These are phyloP conservation scores for Candida dendrica DNA, from an alignment of 805 yeast species.

Conservation along the genomic window DNA sequence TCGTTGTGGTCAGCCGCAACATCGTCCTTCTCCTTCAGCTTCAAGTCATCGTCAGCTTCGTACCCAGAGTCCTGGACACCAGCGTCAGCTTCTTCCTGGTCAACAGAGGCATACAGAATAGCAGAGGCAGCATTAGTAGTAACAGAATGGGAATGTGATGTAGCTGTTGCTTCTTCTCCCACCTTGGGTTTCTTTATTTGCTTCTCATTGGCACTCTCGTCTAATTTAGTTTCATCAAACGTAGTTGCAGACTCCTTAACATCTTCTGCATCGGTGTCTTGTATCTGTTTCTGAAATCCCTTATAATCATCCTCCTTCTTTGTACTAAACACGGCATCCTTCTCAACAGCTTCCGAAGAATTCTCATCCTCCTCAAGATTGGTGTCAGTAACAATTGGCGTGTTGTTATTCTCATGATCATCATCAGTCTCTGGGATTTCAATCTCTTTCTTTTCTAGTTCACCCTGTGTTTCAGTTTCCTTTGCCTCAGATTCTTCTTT, in stretches of 20 bases:
- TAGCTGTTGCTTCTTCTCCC: neutral
- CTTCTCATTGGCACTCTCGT: neutral
- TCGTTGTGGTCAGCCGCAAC: constrained; percentile 1
- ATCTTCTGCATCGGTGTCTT: neutral
- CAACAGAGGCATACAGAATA: neutral
- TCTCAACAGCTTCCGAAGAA: neutral
- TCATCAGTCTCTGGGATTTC: neutral
- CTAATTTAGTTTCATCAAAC: too few relatives aligned
- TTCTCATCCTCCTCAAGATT: neutral
- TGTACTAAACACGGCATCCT: neutral
- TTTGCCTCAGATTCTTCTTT: too few relatives aligned
- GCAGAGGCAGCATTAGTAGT: too few relatives aligned
- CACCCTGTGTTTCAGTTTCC: too few relatives aligned
- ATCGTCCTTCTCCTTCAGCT: constrained; percentile 1
- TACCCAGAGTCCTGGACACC: neutral
- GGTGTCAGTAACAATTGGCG: neutral
- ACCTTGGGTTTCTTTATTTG: neutral
- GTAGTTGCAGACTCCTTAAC: neutral
- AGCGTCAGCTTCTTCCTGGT: neutral
- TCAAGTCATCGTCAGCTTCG: constrained; percentile 3
- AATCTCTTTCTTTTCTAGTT: too few relatives aligned
- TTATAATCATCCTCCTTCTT: neutral
- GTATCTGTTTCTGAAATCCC: neutral
- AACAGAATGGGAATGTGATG: too few relatives aligned
- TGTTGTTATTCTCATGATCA: constrained; percentile 2